Conservation (phyloP, 805 yeast species). For the Yarrowia porcina region DNA sequence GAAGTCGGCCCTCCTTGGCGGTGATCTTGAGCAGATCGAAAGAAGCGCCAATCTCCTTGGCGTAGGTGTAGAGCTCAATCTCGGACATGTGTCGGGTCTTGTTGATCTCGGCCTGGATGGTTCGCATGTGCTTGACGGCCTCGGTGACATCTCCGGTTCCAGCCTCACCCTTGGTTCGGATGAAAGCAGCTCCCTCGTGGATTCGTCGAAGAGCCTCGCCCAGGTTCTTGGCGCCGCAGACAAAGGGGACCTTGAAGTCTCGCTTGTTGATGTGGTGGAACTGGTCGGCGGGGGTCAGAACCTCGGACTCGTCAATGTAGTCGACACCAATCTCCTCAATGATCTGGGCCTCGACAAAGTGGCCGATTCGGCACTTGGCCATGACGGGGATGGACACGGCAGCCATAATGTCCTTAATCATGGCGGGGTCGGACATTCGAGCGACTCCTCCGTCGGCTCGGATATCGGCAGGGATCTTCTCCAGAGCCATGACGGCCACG, state of each 20-base stretch:
- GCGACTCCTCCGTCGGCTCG: conserved; percentile 78
- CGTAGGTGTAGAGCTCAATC: conserved; percentile 47
- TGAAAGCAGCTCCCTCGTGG: conserved; percentile 82
- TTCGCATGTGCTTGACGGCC: conserved; percentile 70
- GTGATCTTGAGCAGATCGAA: conserved; percentile 48
- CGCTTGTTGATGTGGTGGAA: conserved; percentile 58
- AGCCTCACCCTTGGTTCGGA: conserved; percentile 84
- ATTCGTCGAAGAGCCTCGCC: conserved; percentile 81
- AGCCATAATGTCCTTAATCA: conserved; percentile 71
- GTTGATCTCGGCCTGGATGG: conserved; percentile 55
- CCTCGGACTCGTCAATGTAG: conserved; percentile 82
- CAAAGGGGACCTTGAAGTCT: conserved; percentile 68
- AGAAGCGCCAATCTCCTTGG: conserved; percentile 59
- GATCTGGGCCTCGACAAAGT: conserved; percentile 75
- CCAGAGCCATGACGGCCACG: conserved; percentile 86
- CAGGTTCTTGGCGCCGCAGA: conserved; percentile 77
- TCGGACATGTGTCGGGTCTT: conserved; percentile 46
- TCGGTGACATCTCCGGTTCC: conserved; percentile 86
- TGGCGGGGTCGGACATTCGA: conserved; percentile 79
- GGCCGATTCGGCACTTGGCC: conserved; percentile 87
- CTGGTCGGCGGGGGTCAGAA: conserved; percentile 78
- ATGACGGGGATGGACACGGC: conserved; percentile 57
- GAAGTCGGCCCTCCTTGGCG: conserved; percentile 56
- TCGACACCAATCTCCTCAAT: conserved; percentile 69
- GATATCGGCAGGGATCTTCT: conserved; percentile 82